Evolutionary conservation across 1,284 basidiomycete genomes (phyloP).

Genomic region (Puccinia triticina): DNA sequence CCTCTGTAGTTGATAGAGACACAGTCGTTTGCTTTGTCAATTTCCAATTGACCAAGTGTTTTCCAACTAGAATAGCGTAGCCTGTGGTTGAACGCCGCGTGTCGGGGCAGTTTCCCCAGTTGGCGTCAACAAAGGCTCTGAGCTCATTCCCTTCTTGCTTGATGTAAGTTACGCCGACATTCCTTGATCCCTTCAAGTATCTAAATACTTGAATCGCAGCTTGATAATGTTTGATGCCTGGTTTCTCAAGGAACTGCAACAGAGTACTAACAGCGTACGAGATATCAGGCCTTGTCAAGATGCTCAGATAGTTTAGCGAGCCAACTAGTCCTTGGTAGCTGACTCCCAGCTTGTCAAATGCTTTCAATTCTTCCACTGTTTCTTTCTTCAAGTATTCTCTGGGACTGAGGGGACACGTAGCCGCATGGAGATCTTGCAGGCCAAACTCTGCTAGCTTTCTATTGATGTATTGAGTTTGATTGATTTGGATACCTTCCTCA

Average conservation of each 20-base stretch:
- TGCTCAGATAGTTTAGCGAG: conserved; percentile 4
- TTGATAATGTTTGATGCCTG: background rate
- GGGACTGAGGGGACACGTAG: background rate
- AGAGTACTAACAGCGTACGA: conserved; percentile 14
- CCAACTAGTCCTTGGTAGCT: background rate
- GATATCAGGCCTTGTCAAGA: conserved; percentile 5
- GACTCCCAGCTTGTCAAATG: background rate
- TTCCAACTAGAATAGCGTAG: background rate
- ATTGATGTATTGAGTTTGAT: background rate
- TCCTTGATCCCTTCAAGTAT: background rate
- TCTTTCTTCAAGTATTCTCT: background rate
- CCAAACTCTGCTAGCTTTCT: background rate
- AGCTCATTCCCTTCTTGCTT: background rate
- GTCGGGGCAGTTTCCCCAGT: too few species aligned
- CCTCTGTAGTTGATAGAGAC: too few species aligned
- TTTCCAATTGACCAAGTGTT: conserved; percentile 7
- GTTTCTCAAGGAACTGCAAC: conserved; percentile 17
- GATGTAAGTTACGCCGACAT: background rate
- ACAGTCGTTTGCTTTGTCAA: too few species aligned
- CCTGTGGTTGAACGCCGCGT: background rate
- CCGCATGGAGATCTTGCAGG: background rate
- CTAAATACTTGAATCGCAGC: background rate
- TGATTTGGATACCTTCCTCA: background rate
- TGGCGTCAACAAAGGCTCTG: background rate
- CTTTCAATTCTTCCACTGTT: background rate